Evolutionary conservation across 768 basidiomycete genomes (phyloP).

Genomic region (Cystobasidium ongulense): DNA sequence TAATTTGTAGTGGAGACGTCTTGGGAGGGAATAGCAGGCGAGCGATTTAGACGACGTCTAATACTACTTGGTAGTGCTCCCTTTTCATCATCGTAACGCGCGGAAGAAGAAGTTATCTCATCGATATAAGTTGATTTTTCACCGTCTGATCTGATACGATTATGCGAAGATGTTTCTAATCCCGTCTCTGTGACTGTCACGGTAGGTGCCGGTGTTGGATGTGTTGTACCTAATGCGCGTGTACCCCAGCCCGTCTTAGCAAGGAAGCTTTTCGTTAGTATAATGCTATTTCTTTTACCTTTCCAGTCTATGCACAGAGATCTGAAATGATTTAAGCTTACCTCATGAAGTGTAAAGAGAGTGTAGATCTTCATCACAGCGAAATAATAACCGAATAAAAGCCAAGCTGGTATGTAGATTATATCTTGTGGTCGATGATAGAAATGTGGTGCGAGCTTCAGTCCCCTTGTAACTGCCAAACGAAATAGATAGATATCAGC

Average conservation of each 20-base stretch:
- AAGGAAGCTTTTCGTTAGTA: background rate
- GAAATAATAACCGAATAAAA: constrained; percentile 87
- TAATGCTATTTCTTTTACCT: no score
- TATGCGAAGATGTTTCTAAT: background rate
- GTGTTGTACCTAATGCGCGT: constrained; percentile 66
- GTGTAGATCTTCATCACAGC: constrained; percentile 92
- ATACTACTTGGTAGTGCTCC: background rate
- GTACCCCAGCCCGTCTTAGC: constrained; percentile 83
- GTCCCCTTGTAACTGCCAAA: constrained; percentile 46
- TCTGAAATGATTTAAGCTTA: constrained; percentile 44
- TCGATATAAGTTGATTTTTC: no score
- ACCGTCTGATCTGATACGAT: no score
- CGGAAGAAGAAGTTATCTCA: background rate
- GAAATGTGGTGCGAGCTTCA: constrained; percentile 69
- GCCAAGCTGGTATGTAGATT: constrained; percentile 75
- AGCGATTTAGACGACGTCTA: background rate
- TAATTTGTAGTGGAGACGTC: background rate
- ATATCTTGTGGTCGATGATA: constrained; percentile 68
- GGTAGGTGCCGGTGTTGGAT: background rate
- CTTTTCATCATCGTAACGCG: background rate
- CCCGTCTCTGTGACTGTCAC: background rate
- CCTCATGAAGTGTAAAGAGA: constrained; percentile 79
- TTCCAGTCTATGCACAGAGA: background rate
- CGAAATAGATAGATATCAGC: background rate
- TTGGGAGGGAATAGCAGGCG: background rate